Evolutionary conservation across 345 rosid species (phyloP).

Genomic region (Laguncularia racemosa): DNA sequence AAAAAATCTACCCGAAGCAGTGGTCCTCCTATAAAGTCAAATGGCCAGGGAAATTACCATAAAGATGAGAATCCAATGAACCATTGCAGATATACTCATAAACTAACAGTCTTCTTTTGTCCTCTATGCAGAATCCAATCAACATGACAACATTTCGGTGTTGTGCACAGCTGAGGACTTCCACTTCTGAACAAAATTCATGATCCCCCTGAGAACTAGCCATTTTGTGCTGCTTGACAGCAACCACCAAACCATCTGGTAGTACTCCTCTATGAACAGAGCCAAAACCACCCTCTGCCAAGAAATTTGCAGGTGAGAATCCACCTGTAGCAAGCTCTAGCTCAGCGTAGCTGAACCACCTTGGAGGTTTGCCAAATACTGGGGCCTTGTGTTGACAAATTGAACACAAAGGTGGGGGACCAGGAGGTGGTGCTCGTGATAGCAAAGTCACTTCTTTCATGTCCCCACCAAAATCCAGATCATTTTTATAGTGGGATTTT

Average conservation of each 20-base stretch:
- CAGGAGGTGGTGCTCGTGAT: conserved; percentile 71
- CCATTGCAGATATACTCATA: conserved; percentile 97
- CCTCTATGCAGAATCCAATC: conserved; percentile 96
- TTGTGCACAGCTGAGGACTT: conserved; percentile 98
- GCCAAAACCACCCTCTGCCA: conserved; percentile 99
- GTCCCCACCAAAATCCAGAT: conserved; percentile 58
- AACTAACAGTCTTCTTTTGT: conserved; percentile 83
- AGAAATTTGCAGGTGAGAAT: conserved; percentile 90
- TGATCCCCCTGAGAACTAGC: conserved; percentile 99
- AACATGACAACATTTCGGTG: conserved; percentile 97
- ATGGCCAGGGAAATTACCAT: conserved; percentile 41
- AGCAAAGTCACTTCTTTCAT: conserved; percentile 82
- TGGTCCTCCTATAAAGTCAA: background rate
- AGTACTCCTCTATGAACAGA: conserved; percentile 95
- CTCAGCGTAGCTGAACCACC: conserved; percentile 91
- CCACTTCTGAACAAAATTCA: conserved; percentile 98
- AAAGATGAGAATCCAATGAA: conserved; percentile 92
- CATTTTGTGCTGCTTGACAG: conserved; percentile 95
- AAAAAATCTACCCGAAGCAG: background rate
- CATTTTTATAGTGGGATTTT: conserved; percentile 32
- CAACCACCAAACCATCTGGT: conserved; percentile 95
- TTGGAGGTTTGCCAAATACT: conserved; percentile 93
- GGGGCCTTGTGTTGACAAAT: conserved; percentile 98
- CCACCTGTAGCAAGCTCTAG: conserved; percentile 98
- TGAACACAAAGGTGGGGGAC: conserved; percentile 98